Evolutionary conservation across 2,329 filamentous ascomycete species (phyloP).

Genomic region (Neoscytalidium dimidiatum): DNA sequence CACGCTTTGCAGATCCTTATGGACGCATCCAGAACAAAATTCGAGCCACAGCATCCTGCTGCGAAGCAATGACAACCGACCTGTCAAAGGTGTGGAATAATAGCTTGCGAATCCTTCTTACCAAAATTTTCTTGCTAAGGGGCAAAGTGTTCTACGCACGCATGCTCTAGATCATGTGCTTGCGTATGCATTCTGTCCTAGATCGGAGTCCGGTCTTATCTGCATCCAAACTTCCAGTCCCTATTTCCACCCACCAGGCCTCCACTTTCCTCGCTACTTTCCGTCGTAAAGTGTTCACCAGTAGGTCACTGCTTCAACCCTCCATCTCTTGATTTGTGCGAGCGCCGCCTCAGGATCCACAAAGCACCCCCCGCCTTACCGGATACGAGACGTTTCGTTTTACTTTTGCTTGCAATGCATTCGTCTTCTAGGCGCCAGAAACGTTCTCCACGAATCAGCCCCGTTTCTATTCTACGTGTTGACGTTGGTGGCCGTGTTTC

Average conservation of each 20-base stretch:
- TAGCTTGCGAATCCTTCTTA: not conserved
- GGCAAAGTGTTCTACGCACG: not conserved
- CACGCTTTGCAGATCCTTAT: not conserved
- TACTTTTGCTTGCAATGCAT: not conserved
- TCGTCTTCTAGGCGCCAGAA: not conserved
- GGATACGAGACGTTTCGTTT: not conserved
- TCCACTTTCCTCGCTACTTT: not conserved
- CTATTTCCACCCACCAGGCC: not conserved
- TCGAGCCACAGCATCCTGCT: not conserved
- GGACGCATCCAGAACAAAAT: not conserved
- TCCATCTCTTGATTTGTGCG: not conserved
- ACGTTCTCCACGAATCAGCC: not conserved
- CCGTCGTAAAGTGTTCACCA: not conserved
- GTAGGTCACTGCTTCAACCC: not conserved
- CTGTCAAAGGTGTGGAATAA: not conserved
- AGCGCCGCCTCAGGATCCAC: not conserved
- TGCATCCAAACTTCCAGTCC: not conserved
- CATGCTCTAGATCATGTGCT: not conserved
- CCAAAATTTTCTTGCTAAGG: not conserved
- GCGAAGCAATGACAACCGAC: not conserved
- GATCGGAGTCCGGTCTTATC: not conserved
- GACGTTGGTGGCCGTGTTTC: slow-evolving; percentile 16
- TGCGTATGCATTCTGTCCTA: not conserved
- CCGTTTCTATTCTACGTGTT: not conserved
- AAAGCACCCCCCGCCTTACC: not conserved